These are phyloP conservation scores for Apiospora marii DNA, from an alignment of 2,329 filamentous ascomycete species.

Conservation along the genomic window DNA sequence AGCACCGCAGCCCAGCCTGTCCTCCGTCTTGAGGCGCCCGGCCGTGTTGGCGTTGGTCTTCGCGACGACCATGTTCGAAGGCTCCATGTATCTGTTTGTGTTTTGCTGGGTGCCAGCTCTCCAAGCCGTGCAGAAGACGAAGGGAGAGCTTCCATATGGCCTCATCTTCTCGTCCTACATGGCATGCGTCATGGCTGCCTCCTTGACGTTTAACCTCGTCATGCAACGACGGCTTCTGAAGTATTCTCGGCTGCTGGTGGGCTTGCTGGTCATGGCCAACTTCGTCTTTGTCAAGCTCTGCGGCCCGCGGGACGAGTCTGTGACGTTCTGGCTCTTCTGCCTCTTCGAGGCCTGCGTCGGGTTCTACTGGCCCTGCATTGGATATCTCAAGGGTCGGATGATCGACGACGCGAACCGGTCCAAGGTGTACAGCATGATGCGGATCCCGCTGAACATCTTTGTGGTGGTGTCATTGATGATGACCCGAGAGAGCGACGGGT, in stretches of 20 bases:
- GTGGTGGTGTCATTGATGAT: constrained; percentile 53
- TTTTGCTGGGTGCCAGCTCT: constrained; percentile 68
- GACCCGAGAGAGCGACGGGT: constrained; percentile 47
- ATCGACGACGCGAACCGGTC: constrained; percentile 60
- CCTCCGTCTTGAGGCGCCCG: constrained; percentile 47
- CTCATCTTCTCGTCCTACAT: constrained; percentile 42
- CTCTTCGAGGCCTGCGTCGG: constrained; percentile 65
- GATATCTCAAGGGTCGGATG: constrained; percentile 54
- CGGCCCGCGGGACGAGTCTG: constrained; percentile 47
- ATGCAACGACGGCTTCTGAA: constrained; percentile 43
- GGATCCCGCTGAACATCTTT: constrained; percentile 56
- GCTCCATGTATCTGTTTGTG: constrained; percentile 68
- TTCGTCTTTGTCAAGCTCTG: constrained; percentile 51
- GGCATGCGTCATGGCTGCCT: constrained; percentile 39
- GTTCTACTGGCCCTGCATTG: constrained; percentile 64
- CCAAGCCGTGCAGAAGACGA: constrained; percentile 47
- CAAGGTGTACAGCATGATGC: constrained; percentile 63
- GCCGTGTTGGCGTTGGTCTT: constrained; percentile 60
- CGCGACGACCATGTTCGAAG: constrained; percentile 65
- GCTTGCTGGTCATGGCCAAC: constrained; percentile 44
- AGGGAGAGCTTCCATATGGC: constrained; percentile 40
- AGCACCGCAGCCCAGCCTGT: constrained; percentile 30
- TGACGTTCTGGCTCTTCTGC: constrained; percentile 64
- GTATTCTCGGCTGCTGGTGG: constrained; percentile 45
- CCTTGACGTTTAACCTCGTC: constrained; percentile 41